A percentile compares a stretch with the other conserved stretches of the same genome.
Conservation (phyloP, 2,329 filamentous ascomycete species). For the Colletotrichum sp. region DNA sequence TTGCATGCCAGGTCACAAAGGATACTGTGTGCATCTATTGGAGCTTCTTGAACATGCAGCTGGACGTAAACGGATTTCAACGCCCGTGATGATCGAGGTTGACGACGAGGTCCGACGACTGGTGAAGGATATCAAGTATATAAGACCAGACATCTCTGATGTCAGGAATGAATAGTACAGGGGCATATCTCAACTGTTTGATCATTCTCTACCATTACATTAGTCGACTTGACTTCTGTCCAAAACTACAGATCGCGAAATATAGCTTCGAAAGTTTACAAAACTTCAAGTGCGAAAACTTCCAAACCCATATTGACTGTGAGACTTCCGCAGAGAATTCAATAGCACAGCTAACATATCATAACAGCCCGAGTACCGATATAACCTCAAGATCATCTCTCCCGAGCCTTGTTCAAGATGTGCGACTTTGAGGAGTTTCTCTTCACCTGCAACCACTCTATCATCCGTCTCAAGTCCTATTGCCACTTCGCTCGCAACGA, state of each 20-base stretch:
- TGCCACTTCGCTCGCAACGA: constrained; percentile 80
- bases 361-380: neutral
- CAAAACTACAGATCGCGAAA: no score
- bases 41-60: neutral
- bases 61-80: neutral
- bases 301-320: neutral
- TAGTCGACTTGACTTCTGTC: no score
- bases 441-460: constrained; percentile 68
- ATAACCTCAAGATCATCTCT: neutral
- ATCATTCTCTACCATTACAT: neutral
- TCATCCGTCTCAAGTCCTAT: constrained; percentile 65
- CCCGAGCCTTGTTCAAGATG: constrained; percentile 49
- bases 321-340: neutral
- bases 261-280: no score
- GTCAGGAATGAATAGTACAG: neutral
- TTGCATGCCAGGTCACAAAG: neutral
- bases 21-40: neutral
- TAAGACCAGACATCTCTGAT: neutral
- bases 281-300: neutral
- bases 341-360: neutral
- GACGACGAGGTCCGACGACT: neutral
- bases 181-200: neutral
- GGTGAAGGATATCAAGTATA: neutral
- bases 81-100: neutral
- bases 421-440: constrained; percentile 74